phyloP scores from a whole-genome alignment of 805 yeast genomes.

The Hanseniaspora lachancei region DNA sequence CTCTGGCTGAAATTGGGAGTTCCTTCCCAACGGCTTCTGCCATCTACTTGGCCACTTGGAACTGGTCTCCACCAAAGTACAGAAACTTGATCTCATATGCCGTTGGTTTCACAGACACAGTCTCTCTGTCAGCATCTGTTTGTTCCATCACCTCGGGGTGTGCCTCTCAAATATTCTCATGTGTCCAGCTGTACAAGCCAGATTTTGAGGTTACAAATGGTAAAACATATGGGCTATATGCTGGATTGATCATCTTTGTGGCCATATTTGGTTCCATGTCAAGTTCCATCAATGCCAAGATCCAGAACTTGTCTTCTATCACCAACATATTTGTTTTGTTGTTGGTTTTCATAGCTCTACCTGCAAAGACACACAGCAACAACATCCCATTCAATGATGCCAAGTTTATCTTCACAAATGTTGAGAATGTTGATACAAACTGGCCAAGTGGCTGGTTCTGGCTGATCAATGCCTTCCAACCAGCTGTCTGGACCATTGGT shows the following conservation, averaged over 20 bases:
- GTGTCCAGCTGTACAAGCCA: slow-evolving; percentile 29
- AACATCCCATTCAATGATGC: slow-evolving; percentile 33
- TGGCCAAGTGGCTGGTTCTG: slow-evolving; percentile 52
- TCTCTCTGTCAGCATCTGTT: slow-evolving; percentile 49
- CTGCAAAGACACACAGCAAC: slow-evolving; percentile 32
- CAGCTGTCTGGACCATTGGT: slow-evolving; percentile 66
- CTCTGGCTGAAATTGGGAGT: slow-evolving; percentile 49
- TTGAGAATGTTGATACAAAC: slow-evolving; percentile 36
- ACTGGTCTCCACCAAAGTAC: slow-evolving; percentile 42
- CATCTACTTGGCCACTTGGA: slow-evolving; percentile 47
- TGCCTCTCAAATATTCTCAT: slow-evolving; percentile 41
- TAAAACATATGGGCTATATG: slow-evolving; percentile 48
- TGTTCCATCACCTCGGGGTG: slow-evolving; percentile 58
- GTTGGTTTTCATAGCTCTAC: slow-evolving; percentile 44
- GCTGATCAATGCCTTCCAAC: slow-evolving; percentile 41
- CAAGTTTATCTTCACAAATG: slow-evolving; percentile 41
- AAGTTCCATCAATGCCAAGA: slow-evolving; percentile 38
- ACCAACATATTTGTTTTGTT: slow-evolving; percentile 39
- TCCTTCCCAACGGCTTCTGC: slow-evolving; percentile 64
- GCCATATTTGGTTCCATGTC: slow-evolving; percentile 39
- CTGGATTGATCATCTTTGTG: slow-evolving; percentile 41
- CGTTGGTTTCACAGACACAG: slow-evolving; percentile 53
- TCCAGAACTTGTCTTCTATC: slow-evolving; percentile 44
- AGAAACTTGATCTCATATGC: slow-evolving; percentile 42
- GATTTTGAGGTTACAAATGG: slow-evolving; percentile 41